Evolutionary conservation across 352 stramenopile species (phyloP).

Genomic region (Plasmopara viticola): DNA sequence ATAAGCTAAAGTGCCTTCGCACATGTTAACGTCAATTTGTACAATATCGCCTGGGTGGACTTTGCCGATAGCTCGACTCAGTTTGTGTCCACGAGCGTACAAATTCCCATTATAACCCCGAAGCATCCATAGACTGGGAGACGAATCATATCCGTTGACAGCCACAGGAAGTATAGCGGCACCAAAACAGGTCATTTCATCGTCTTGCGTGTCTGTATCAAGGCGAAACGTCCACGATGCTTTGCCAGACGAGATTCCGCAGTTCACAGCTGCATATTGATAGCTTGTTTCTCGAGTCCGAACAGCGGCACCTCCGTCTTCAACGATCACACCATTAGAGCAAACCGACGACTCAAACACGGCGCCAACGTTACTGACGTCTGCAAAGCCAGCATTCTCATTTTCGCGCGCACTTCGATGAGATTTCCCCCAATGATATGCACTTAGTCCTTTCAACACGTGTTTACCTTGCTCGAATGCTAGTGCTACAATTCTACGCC

Average conservation of each 20-base stretch:
- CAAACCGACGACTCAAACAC: conserved; percentile 78
- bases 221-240: conserved; percentile 86
- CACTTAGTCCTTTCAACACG: conserved; percentile 38
- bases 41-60: conserved; percentile 85
- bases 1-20: conserved; percentile 76
- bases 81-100: conserved; percentile 84
- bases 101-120: conserved; percentile 89
- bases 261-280: conserved; percentile 82
- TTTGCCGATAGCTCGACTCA: conserved; percentile 81
- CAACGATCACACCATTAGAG: conserved; percentile 68
- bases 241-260: conserved; percentile 61
- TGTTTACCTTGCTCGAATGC: conserved; percentile 41
- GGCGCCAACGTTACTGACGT: conserved; percentile 62
- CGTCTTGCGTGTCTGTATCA: conserved; percentile 84
- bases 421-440: conserved; percentile 42
- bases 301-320: conserved; percentile 69
- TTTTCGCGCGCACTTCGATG: conserved; percentile 26
- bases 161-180: conserved; percentile 84
- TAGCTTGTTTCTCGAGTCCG: conserved; percentile 84
- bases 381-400: conserved; percentile 39
- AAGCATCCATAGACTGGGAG: conserved; percentile 88
- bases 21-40: conserved; percentile 86
- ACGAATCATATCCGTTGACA: conserved; percentile 87
- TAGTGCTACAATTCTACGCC: conserved; percentile 24
- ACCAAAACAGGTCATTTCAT: conserved; percentile 91